Evolutionary conservation across 2,329 filamentous ascomycete genomes (phyloP).

Genomic region (Aspergillus tamarii): DNA sequence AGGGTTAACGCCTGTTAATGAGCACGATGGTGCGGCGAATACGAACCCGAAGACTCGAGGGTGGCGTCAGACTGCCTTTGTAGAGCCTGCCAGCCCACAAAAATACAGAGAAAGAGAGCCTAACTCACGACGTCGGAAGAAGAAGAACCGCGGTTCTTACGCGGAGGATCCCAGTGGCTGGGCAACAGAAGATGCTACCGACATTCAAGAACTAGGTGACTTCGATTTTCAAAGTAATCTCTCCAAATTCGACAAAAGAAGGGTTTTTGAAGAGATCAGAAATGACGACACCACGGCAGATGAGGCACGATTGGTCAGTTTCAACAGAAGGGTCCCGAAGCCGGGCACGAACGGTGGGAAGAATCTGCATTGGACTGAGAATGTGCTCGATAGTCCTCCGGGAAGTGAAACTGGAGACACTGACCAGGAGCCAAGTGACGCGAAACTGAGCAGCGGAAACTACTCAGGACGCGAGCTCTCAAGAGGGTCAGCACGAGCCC

Average conservation of each 20-base stretch:
- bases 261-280: constrained; percentile 87
- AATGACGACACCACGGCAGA: constrained; percentile 89
- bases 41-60: constrained; percentile 59
- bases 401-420: constrained; percentile 75
- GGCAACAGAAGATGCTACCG: constrained; percentile 94
- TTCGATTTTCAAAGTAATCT: constrained; percentile 91
- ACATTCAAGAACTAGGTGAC: constrained; percentile 89
- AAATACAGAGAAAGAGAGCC: constrained; percentile 32
- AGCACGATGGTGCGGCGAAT: constrained; percentile 36
- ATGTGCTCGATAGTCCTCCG: constrained; percentile 74
- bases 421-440: constrained; percentile 45
- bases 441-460: constrained; percentile 50
- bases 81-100: constrained; percentile 58
- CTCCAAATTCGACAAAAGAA: constrained; percentile 92
- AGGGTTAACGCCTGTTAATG: constrained; percentile 39
- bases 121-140: constrained; percentile 50
- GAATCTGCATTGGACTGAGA: constrained; percentile 89
- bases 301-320: constrained; percentile 83
- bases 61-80: constrained; percentile 69
- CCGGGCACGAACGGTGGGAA: constrained; percentile 78
- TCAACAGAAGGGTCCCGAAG: constrained; percentile 69
- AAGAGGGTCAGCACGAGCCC: constrained; percentile 38
- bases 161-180: constrained; percentile 74
- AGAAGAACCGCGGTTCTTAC: constrained; percentile 47
- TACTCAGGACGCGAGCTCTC: constrained; percentile 48